Evolutionary conservation across 1,139 yeast species (phyloP).

Genomic region (Pichia sp.): DNA sequence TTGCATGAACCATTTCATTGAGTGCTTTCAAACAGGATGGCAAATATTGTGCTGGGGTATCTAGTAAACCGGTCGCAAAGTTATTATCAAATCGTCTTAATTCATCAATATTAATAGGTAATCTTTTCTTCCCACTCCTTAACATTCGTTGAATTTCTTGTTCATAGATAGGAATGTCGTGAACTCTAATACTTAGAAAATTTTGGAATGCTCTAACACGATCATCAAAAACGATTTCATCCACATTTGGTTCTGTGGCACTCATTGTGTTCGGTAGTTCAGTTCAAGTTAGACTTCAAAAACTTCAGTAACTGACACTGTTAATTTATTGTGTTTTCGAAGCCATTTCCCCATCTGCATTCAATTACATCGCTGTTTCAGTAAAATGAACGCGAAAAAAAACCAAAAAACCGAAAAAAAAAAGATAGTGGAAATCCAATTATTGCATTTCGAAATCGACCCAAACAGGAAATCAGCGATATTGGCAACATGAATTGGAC

Average conservation of each 20-base stretch:
- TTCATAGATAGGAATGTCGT: conserved; percentile 50
- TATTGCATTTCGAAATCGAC: background rate
- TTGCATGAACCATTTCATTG: conserved; percentile 68
- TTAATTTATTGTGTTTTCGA: background rate
- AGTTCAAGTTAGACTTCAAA: background rate
- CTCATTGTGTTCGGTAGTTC: background rate
- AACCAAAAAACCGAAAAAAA: background rate
- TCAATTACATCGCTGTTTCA: conserved; percentile 7
- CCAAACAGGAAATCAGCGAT: background rate
- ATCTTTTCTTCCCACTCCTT: conserved; percentile 56
- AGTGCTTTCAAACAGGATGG: conserved; percentile 90
- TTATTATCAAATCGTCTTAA: conserved; percentile 74
- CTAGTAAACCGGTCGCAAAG: conserved; percentile 72
- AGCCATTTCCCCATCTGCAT: background rate
- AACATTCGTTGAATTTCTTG: conserved; percentile 69
- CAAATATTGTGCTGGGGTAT: conserved; percentile 73
- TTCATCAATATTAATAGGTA: conserved; percentile 78
- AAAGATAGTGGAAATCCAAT: background rate
- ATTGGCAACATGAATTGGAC: no score
- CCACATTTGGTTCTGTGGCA: conserved; percentile 15
- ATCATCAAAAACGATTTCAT: conserved; percentile 42
- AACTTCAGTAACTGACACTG: no score
- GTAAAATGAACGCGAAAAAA: conserved; percentile 1
- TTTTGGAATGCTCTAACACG: conserved; percentile 86
- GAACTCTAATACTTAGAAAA: conserved; percentile 53